Conservation (phyloP, 2,329 filamentous ascomycete species). For the Phialocephala subalpina region DNA sequence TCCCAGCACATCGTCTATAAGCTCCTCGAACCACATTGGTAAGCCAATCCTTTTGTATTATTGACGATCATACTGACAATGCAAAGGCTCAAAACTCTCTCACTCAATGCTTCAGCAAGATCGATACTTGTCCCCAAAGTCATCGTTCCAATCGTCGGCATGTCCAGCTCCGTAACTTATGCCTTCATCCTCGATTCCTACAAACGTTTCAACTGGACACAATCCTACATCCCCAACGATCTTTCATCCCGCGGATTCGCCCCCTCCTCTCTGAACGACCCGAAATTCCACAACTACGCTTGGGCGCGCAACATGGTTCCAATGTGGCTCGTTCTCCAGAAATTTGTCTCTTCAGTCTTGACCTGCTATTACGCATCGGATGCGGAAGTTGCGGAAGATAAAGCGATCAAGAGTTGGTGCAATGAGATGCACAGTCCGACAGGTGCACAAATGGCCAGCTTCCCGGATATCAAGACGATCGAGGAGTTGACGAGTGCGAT, state of each 20-base stretch:
- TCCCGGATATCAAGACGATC: constrained; percentile 52
- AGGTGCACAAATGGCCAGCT: constrained; percentile 50
- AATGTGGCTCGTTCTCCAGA: constrained; percentile 53
- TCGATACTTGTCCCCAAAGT: constrained; percentile 53
- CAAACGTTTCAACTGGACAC: constrained; percentile 25
- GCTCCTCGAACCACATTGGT: constrained; percentile 51
- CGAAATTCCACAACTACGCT: constrained; percentile 58
- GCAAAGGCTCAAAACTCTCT: constrained; percentile 59
- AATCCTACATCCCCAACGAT: constrained; percentile 54
- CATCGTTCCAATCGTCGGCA: constrained; percentile 52
- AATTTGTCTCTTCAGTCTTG: constrained; percentile 52
- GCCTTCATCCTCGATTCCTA: constrained; percentile 40
- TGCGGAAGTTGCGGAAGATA: constrained; percentile 43
- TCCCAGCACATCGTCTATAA: constrained; percentile 9
- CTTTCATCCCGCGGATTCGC: constrained; percentile 37
- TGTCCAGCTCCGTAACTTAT: constrained; percentile 48
- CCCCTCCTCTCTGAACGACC: constrained; percentile 31
- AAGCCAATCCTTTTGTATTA: constrained; percentile 39
- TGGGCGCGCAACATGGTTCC: constrained; percentile 47
- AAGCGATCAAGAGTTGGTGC: constrained; percentile 50
- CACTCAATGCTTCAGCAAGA: constrained; percentile 56
- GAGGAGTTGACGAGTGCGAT: constrained; percentile 53
- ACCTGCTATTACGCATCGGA: constrained; percentile 45
- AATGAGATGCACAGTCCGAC: constrained; percentile 48
- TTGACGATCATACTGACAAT: constrained; percentile 47